Conservation (phyloP, 2,329 filamentous ascomycete species). For the Magnaporthiopsis incrustans region DNA sequence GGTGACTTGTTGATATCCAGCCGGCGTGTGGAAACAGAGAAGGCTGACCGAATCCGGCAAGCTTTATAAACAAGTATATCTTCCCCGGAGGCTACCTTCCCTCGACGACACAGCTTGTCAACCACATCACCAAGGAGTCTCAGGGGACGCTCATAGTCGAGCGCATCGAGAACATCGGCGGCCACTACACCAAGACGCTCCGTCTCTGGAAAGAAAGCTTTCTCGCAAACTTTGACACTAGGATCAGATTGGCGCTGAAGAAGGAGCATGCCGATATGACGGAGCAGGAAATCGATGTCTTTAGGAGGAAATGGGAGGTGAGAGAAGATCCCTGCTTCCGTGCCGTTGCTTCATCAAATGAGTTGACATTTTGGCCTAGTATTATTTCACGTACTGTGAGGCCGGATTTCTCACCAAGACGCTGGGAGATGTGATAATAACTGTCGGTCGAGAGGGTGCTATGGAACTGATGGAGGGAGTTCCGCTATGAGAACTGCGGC, state of each 20-base stretch:
- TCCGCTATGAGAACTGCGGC: slow-evolving; percentile 40
- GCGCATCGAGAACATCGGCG: slow-evolving; percentile 62
- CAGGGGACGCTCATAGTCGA: slow-evolving; percentile 57
- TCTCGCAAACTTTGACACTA: slow-evolving; percentile 49
- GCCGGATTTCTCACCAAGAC: slow-evolving; percentile 66
- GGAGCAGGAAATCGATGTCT: slow-evolving; percentile 56
- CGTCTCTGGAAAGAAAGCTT: slow-evolving; percentile 63
- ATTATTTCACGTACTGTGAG: slow-evolving; percentile 71
- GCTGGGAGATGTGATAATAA: slow-evolving; percentile 65
- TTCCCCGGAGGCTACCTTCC: slow-evolving; percentile 71
- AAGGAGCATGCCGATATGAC: slow-evolving; percentile 50
- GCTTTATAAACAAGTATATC: slow-evolving; percentile 69
- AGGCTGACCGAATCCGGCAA: slow-evolving; percentile 15
- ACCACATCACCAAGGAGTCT: slow-evolving; percentile 53
- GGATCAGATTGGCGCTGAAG: slow-evolving; percentile 53
- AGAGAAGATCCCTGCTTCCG: slow-evolving; percentile 15
- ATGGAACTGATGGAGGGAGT: slow-evolving; percentile 63
- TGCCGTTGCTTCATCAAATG: slow-evolving; percentile 1
- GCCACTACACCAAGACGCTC: slow-evolving; percentile 64
- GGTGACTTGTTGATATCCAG: neutral
- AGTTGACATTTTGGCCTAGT: slow-evolving; percentile 29
- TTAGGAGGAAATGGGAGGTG: slow-evolving; percentile 64
- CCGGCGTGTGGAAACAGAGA: neutral
- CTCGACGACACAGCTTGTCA: slow-evolving; percentile 45
- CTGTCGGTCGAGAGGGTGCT: slow-evolving; percentile 56